These are phyloP conservation scores for Scutellaria barbata DNA, from an alignment of 257 asterid genomes.

Conservation along the genomic window DNA sequence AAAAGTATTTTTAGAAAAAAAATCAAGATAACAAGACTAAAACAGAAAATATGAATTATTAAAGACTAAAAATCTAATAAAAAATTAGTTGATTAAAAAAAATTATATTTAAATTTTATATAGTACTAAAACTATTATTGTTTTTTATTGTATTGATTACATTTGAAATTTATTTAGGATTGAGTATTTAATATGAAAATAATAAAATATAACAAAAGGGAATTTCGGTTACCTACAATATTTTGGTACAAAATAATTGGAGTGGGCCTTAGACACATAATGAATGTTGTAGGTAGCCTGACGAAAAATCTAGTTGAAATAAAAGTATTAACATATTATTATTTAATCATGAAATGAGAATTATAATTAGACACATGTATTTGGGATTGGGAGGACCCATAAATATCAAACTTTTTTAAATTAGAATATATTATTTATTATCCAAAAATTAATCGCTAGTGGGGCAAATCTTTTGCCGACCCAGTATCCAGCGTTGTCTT, in stretches of 20 bases:
- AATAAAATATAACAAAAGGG: too few species aligned
- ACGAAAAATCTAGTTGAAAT: constrained; percentile 32
- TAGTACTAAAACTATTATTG: not conserved
- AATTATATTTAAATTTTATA: too few species aligned
- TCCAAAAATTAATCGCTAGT: constrained; percentile 27
- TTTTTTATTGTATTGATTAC: not conserved
- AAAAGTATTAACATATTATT: constrained; percentile 7
- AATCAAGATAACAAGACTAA: too few species aligned
- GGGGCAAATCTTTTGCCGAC: constrained; percentile 40
- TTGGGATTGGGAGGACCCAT: constrained; percentile 34
- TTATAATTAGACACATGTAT: constrained; percentile 4
- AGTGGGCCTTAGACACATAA: not conserved
- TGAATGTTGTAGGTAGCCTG: constrained; percentile 27
- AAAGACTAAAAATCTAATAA: too few species aligned
- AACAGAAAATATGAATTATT: too few species aligned
- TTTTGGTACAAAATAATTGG: not conserved
- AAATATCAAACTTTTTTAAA: not conserved
- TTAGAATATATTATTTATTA: not conserved
- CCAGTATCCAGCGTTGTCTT: constrained; percentile 16
- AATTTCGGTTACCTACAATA: too few species aligned
- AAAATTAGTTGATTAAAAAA: too few species aligned
- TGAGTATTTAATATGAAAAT: too few species aligned
- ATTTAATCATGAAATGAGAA: constrained; percentile 8
- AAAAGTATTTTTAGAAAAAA: too few species aligned
- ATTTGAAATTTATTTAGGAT: not conserved